A percentile compares a stretch with the other conserved stretches of the same genome.
Evolutionary conservation across 2,329 filamentous ascomycete species (phyloP).

Genomic region (Rhexocercosporidium sp.): DNA sequence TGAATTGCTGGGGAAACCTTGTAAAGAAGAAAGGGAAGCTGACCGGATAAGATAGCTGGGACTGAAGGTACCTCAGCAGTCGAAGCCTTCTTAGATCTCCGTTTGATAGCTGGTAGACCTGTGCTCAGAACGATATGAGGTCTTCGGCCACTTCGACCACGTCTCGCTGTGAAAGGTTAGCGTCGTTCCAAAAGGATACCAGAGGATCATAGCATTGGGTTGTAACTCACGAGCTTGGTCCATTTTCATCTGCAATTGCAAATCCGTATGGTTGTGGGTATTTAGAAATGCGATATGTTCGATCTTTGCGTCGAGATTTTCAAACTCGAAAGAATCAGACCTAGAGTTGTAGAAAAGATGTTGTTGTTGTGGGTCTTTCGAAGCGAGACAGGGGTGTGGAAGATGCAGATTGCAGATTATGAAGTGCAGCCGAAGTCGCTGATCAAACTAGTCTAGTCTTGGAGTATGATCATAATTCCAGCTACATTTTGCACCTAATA

Average conservation of each 20-base stretch:
- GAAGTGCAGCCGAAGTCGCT: neutral
- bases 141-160: neutral
- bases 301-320: neutral
- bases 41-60: neutral
- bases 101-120: neutral
- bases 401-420: neutral
- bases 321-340: neutral
- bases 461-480: neutral
- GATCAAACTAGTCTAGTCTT: neutral
- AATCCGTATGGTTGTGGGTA: neutral
- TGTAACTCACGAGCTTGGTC: neutral
- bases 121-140: neutral
- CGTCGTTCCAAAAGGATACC: neutral
- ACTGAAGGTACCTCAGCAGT: neutral
- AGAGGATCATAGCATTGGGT: neutral
- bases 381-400: conserved; percentile 2
- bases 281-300: neutral
- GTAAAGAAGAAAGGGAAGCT: neutral
- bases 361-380: neutral
- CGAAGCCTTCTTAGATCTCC: neutral
- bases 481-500: too few species aligned
- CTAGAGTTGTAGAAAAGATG: neutral
- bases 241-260: neutral
- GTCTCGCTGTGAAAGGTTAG: conserved; percentile 1
- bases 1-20: neutral